phyloP scores from a whole-genome alignment of 2,329 filamentous ascomycete genomes.

The Triangularia setosa region DNA sequence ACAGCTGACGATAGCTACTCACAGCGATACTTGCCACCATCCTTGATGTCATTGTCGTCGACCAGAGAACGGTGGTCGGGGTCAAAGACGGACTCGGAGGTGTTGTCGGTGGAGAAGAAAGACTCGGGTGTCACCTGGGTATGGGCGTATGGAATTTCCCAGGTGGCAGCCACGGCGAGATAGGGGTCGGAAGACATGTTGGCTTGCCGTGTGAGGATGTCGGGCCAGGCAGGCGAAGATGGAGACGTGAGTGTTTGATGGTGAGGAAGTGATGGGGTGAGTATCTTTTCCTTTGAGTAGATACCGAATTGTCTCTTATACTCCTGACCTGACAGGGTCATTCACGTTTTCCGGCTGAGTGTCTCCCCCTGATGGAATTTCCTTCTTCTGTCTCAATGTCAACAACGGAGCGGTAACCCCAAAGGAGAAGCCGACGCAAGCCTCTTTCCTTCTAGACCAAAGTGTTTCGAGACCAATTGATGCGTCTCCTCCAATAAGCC shows the following conservation, averaged over 20 bases:
- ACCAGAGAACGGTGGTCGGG: slow-evolving; percentile 12
- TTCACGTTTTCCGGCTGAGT: not conserved
- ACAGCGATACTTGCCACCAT: slow-evolving; percentile 19
- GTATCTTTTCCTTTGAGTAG: not conserved
- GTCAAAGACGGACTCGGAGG: slow-evolving; percentile 10
- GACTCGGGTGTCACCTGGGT: slow-evolving; percentile 3
- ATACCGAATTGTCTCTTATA: not conserved
- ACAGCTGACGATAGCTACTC: not conserved
- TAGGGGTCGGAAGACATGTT: not conserved
- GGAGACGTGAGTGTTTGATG: not conserved
- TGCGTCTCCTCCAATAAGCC: not conserved
- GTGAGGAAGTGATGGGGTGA: not conserved
- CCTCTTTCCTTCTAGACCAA: not conserved
- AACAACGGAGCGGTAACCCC: too few relatives aligned
- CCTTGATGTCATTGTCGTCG: slow-evolving; percentile 10
- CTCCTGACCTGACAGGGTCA: not conserved
- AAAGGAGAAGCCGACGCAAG: not conserved
- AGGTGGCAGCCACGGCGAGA: slow-evolving; percentile 11
- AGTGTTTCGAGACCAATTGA: not conserved
- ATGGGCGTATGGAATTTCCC: slow-evolving; percentile 7
- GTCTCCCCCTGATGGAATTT: not conserved
- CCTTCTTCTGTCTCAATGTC: too few relatives aligned
- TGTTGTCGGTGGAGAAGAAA: slow-evolving; percentile 6
- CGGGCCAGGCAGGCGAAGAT: not conserved
- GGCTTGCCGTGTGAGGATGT: not conserved